Percentiles rank a stretch among this genome's conserved stretches.
phyloP scores from a whole-genome alignment of 306 rosid genomes.

The Prunus davidiana region DNA sequence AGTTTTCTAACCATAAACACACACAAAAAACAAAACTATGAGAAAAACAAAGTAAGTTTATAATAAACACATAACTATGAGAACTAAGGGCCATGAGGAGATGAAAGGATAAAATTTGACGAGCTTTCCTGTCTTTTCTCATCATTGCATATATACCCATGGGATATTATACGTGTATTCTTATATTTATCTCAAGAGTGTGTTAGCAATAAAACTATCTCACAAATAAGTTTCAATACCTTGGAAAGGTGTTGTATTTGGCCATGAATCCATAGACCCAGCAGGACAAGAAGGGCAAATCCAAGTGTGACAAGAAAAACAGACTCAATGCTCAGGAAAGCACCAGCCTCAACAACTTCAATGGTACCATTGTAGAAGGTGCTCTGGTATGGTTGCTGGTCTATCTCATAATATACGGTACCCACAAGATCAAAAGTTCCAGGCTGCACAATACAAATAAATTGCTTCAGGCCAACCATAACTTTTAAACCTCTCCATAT shows the following conservation, averaged over 20 bases:
- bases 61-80: not conserved
- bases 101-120: not conserved
- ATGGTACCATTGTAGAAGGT: conserved; percentile 84
- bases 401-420: conserved; percentile 70
- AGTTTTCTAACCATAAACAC: conserved; percentile 56
- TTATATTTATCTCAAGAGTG: not conserved
- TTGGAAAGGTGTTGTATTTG: conserved; percentile 78
- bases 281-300: conserved; percentile 61
- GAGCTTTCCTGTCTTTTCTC: not conserved
- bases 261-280: conserved; percentile 76
- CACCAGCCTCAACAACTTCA: conserved; percentile 79
- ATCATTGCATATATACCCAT: no score
- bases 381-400: conserved; percentile 69
- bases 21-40: conserved; percentile 5
- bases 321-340: conserved; percentile 68
- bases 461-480: conserved; percentile 8
- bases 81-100: not conserved
- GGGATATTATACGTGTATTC: not conserved
- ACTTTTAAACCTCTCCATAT: not conserved
- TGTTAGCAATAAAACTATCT: not conserved
- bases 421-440: conserved; percentile 94
- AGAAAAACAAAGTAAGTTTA: conserved; percentile 1
- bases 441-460: conserved; percentile 51
- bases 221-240: conserved; percentile 38
- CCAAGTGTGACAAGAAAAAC: conserved; percentile 85